phyloP scores from a whole-genome alignment of 2,329 filamentous ascomycete species.

The Epicoccum sorghinum region DNA sequence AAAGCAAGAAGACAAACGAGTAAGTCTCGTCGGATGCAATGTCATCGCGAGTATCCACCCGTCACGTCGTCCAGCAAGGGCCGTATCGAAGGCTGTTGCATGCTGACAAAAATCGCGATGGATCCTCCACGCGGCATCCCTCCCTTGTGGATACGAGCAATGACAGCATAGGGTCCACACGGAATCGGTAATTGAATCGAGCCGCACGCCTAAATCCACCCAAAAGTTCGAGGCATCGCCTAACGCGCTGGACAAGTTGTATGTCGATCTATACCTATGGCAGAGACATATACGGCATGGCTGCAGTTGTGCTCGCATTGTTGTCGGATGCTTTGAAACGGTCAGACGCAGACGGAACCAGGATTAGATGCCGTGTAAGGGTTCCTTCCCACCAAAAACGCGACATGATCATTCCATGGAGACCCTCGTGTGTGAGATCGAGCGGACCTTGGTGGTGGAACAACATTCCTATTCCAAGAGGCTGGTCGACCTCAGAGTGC shows the following conservation, averaged over 20 bases:
- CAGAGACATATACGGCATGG: neutral
- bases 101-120: neutral
- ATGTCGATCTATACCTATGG: conserved; percentile 7
- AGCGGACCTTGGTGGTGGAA: conserved; percentile 2
- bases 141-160: conserved; percentile 3
- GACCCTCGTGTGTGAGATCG: conserved; percentile 8
- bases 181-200: conserved; percentile 10
- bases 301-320: neutral
- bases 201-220: conserved; percentile 8
- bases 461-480: conserved; percentile 8
- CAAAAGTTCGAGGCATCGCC: neutral
- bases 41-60: no score
- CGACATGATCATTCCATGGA: conserved; percentile 3
- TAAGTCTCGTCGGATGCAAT: no score
- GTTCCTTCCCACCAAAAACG: neutral
- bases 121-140: neutral
- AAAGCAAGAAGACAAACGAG: no score
- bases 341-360: neutral
- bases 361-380: conserved; percentile 3
- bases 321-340: neutral
- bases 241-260: conserved; percentile 3
- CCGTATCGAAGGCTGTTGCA: neutral
- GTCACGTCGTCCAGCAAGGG: no score
- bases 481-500: neutral
- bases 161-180: conserved; percentile 14